These are phyloP conservation scores for Geoglossum cookeanum DNA, from an alignment of 2,329 filamentous ascomycete genomes.

Conservation along the genomic window DNA sequence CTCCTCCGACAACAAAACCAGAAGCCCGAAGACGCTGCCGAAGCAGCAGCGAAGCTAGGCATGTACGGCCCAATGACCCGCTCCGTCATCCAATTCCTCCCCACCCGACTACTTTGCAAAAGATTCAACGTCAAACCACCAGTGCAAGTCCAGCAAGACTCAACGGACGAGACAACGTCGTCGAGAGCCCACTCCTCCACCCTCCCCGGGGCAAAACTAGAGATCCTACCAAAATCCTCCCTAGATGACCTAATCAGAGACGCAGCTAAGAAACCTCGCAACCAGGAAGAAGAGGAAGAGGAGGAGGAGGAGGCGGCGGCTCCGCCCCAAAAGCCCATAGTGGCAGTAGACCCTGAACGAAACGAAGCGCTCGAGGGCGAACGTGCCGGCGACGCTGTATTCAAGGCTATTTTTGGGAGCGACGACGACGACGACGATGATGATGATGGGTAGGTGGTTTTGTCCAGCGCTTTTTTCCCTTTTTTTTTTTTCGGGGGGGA, in stretches of 20 bases:
- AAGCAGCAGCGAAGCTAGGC: slow-evolving; percentile 69
- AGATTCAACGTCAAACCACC: slow-evolving; percentile 77
- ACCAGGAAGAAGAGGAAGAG: not conserved
- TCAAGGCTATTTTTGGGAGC: slow-evolving; percentile 86
- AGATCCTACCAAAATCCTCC: slow-evolving; percentile 2
- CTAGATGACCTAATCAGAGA: slow-evolving; percentile 4
- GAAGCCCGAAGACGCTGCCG: slow-evolving; percentile 56
- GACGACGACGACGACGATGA: slow-evolving; percentile 47
- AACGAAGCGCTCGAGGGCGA: slow-evolving; percentile 63
- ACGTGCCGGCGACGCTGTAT: slow-evolving; percentile 60
- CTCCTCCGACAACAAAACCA: slow-evolving; percentile 29
- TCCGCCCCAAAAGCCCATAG: slow-evolving; percentile 1
- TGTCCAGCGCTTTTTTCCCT: no score
- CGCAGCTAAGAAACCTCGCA: not conserved
- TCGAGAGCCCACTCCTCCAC: slow-evolving; percentile 14
- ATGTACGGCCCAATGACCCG: slow-evolving; percentile 90
- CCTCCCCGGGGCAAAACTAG: not conserved
- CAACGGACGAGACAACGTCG: slow-evolving; percentile 16
- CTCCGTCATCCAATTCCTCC: slow-evolving; percentile 50
- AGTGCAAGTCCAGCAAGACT: slow-evolving; percentile 40
- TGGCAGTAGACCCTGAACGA: slow-evolving; percentile 44
- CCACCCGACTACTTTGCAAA: slow-evolving; percentile 76
- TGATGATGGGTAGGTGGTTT: not conserved
- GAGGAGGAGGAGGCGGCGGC: not conserved
- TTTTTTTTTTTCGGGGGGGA: no score